Base-by-base conservation (phyloP, 768 basidiomycete species). In the Hemileccinum rubropunctum region DNA sequence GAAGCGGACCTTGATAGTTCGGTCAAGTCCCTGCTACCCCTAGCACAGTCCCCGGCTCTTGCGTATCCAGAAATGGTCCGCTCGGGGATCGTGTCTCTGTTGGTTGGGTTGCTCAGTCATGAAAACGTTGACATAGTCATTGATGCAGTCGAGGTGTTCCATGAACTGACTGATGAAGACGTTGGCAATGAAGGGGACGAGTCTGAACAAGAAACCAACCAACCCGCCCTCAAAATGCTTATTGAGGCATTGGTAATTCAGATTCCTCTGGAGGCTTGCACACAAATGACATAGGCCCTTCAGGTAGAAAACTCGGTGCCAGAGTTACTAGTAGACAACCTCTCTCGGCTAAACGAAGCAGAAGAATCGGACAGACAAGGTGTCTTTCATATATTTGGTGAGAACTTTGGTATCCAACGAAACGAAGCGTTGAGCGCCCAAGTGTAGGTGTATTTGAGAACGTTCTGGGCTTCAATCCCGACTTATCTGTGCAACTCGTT, bases 111-210 rank as follows among this genome's bases (percentile, higher is more conserved):
- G 42, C 81, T 99, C 48, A 90, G 84, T 49, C 95, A 99, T 65
- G 97, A 99, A 69, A 99, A 99, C 65, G 79, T 86, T 41, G 97
- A 99, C 70, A 98, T 99, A 52, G 89, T 90, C n/a, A 89, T 98
- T 47, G 94, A 97, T 57, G 88, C 92, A 28, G 84, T 98, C 32
- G 91, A 95, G 63, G 79, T 95, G 17, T 75, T 99, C 6, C 86
- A 93, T 59, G 97, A 99, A 68, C 77, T 98, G 53, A 95, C 94
- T 1, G 97, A 99, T 57, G 97, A 98, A 68, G 95, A 98, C 59
- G 91, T 91, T 2, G 89, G 88, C 5, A 84, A 88, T 42, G 89
- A 86, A 59, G 80, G 64, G 2, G 83, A 86, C 0, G 86, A 86
- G 20, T 81, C 81, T 12, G 81, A 76, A 30, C 77, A 79, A 48